Evolutionary conservation across 306 rosid genomes (phyloP), one percentile per base, ranked within the genome.

Genomic region (Amphicarpaea edgeworthii): DNA sequence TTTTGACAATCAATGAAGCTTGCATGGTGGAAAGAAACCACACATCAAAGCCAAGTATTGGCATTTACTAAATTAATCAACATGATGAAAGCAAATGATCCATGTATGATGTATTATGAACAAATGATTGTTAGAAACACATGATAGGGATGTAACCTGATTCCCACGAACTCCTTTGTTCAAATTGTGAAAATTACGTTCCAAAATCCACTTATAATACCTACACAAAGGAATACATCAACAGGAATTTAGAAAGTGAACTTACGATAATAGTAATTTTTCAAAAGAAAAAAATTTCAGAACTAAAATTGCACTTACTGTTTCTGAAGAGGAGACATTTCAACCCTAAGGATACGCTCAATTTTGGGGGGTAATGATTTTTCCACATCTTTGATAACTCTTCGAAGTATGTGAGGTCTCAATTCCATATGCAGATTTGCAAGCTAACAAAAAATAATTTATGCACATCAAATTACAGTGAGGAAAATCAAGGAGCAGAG

Each of bases 121-220:
- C 30, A 14, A 37, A 47, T 28, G 41, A 64, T 6, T 0, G 26
- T 43, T 19, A 42, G 60, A 41, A 42, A 30, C 17, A 55, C 17
- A 55, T 49, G 72, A 82, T 46, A 68, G 80, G 54, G 32, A 61
- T 70, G 79, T 67, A 43, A 95, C 99, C 99, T 96, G 99, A 89
- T 96, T 96, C 80, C 99, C 99, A 63, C 99, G 99, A 83, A 96
- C 99, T 80, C 99, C 99, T 88, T 93, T 96, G 93, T 96, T 96
- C 83, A 96, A 86, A 72, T 96, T 96, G 74, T 89, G 97, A 72
- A 96, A 96, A 89, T 96, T 96, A 60, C 99, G 99, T 77, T 96
- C 99, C 93, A 96, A 91, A 82, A 96, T 96, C 99, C 99, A 96
- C 84, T 96, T 96, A 79, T 96, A 96, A 85, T 96, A 96, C 93